Conservation (phyloP, 768 basidiomycete genomes). For the Lentinula sp. region DNA sequence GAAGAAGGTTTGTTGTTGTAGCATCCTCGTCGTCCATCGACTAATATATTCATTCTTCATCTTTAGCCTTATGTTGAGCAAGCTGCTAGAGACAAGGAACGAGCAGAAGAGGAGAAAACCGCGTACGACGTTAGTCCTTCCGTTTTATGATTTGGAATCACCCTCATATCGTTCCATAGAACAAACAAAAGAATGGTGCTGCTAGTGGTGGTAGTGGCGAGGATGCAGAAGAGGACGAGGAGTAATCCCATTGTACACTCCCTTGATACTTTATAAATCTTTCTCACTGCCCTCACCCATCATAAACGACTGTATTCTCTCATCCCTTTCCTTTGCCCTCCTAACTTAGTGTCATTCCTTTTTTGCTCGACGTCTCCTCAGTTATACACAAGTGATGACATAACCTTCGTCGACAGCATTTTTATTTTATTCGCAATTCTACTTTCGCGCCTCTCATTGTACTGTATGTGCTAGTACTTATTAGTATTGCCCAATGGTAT, state of each 20-base stretch:
- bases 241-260: not conserved
- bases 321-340: not conserved
- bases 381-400: not conserved
- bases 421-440: conserved; percentile 1
- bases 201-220: conserved; percentile 4
- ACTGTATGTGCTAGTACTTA: conserved; percentile 3
- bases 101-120: conserved; percentile 78
- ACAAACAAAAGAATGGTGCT: conserved; percentile 7
- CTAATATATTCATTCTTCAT: conserved; percentile 4
- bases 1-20: conserved; percentile 65
- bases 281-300: not conserved
- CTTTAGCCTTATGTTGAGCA: conserved; percentile 80
- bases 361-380: not conserved
- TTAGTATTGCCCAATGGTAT: conserved; percentile 9
- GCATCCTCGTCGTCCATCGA: not conserved
- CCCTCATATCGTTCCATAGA: conserved; percentile 14
- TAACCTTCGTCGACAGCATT: not conserved
- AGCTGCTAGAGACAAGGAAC: conserved; percentile 80
- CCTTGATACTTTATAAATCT: not conserved
- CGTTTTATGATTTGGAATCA: not conserved
- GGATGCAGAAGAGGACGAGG: conserved; percentile 4
- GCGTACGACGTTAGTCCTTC: conserved; percentile 36
- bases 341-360: not conserved
- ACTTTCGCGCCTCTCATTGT: not conserved
- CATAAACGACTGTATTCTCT: not conserved